phyloP scores from a whole-genome alignment of 495 filamentous ascomycete species.

The Penicillium arizonense region DNA sequence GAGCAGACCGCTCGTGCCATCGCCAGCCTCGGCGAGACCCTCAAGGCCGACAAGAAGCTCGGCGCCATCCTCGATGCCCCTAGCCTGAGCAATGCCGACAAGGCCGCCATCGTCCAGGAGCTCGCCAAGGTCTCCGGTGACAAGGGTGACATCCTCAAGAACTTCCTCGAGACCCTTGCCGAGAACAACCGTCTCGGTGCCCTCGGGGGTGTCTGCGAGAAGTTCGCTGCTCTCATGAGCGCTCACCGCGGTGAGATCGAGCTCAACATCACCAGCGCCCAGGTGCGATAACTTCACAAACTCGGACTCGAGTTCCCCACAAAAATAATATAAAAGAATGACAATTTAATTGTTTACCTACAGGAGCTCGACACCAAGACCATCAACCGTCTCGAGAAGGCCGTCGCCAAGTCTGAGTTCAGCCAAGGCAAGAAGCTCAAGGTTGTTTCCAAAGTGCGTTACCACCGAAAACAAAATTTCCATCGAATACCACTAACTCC shows the following conservation, averaged over 20 bases:
- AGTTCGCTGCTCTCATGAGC: constrained; percentile 84
- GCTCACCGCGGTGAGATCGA: constrained; percentile 91
- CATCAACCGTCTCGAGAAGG: constrained; percentile 77
- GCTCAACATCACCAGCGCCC: constrained; percentile 82
- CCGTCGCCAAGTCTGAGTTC: constrained; percentile 84
- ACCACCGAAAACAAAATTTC: too few relatives aligned
- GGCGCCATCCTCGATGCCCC: constrained; percentile 71
- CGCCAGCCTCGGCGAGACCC: constrained; percentile 61
- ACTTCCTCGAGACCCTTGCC: constrained; percentile 84
- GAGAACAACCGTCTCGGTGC: constrained; percentile 93
- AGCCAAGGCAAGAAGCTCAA: constrained; percentile 96
- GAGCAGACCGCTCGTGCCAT: constrained; percentile 79
- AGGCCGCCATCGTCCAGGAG: constrained; percentile 78
- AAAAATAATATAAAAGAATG: constrained; percentile 6
- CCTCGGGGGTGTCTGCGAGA: constrained; percentile 76
- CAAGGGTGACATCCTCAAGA: constrained; percentile 82
- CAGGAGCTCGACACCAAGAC: constrained; percentile 87
- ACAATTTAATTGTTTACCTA: constrained; percentile 6
- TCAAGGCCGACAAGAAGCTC: constrained; percentile 81
- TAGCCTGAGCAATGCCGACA: constrained; percentile 73
- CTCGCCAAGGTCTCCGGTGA: constrained; percentile 75
- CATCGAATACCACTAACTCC: not conserved
- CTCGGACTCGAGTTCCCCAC: not conserved
- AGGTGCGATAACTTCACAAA: constrained; percentile 52
- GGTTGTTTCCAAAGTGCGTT: constrained; percentile 80